These are phyloP conservation scores for Exophiala alcalophila DNA, from an alignment of 2,329 filamentous ascomycete species.

Conservation along the genomic window DNA sequence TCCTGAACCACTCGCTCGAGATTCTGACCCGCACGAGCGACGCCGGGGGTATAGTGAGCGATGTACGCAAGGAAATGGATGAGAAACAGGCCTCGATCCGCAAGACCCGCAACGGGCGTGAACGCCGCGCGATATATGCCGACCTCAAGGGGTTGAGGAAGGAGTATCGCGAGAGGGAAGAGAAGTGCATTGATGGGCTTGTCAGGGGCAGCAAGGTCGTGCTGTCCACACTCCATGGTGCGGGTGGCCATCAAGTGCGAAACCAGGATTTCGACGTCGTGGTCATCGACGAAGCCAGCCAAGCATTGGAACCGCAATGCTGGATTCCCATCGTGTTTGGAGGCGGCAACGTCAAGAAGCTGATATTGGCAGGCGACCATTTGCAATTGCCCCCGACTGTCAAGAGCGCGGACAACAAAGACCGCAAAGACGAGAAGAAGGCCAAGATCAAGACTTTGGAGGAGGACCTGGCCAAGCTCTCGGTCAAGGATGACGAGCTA, in stretches of 20 bases:
- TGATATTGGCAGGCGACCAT: slow-evolving; percentile 90
- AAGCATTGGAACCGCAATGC: slow-evolving; percentile 93
- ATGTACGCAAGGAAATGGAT: slow-evolving; percentile 91
- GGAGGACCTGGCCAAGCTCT: slow-evolving; percentile 39
- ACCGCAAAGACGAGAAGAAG: slow-evolving; percentile 43
- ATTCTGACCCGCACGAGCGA: slow-evolving; percentile 87
- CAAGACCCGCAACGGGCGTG: slow-evolving; percentile 77
- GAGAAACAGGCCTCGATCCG: slow-evolving; percentile 82
- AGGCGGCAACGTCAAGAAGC: slow-evolving; percentile 55
- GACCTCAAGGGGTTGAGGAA: slow-evolving; percentile 82
- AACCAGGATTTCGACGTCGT: slow-evolving; percentile 92
- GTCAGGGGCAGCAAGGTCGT: slow-evolving; percentile 79
- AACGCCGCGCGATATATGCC: slow-evolving; percentile 75
- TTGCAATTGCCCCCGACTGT: slow-evolving; percentile 92
- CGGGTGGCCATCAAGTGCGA: slow-evolving; percentile 58
- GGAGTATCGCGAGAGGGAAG: slow-evolving; percentile 83
- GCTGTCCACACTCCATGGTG: slow-evolving; percentile 86
- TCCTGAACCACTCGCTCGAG: slow-evolving; percentile 86
- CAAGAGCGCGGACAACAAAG: slow-evolving; percentile 55
- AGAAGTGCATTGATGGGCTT: slow-evolving; percentile 72
- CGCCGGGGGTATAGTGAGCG: slow-evolving; percentile 81
- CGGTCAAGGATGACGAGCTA: slow-evolving; percentile 32
- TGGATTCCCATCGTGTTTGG: slow-evolving; percentile 84
- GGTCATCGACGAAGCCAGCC: slow-evolving; percentile 92
- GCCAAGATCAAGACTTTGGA: slow-evolving; percentile 36